Percentiles rank a stretch among this genome's conserved stretches.
Evolutionary conservation across 805 yeast species (phyloP).

Genomic region (Pichia eremophila): DNA sequence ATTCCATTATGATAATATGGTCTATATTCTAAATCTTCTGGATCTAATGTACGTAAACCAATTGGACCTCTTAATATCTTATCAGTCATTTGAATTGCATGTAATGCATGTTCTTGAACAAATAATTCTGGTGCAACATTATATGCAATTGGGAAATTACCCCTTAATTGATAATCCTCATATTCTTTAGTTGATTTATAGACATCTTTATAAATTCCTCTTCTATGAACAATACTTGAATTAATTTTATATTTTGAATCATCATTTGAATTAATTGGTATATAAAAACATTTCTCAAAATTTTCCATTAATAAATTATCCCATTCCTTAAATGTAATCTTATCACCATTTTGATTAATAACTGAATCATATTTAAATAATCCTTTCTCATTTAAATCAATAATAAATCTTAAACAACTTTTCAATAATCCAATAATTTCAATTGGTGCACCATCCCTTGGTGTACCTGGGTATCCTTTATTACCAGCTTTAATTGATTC

Average conservation of each 20-base stretch:
- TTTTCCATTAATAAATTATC: slow-evolving; percentile 54
- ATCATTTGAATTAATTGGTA: slow-evolving; percentile 57
- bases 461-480: slow-evolving; percentile 94
- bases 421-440: slow-evolving; percentile 86
- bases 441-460: slow-evolving; percentile 93
- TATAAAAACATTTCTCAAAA: slow-evolving; percentile 71
- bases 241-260: slow-evolving; percentile 59
- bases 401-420: slow-evolving; percentile 74
- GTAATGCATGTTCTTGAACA: slow-evolving; percentile 45
- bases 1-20: slow-evolving; percentile 79
- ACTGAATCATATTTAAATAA: slow-evolving; percentile 52
- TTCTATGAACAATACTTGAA: slow-evolving; percentile 60
- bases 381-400: slow-evolving; percentile 44
- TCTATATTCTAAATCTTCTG: slow-evolving; percentile 82
- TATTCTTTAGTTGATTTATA: slow-evolving; percentile 74
- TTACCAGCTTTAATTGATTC: slow-evolving; percentile 76
- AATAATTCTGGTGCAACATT: slow-evolving; percentile 93
- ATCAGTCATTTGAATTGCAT: slow-evolving; percentile 70
- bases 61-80: slow-evolving; percentile 70
- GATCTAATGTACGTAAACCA: slow-evolving; percentile 89
- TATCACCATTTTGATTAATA: slow-evolving; percentile 45
- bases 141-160: slow-evolving; percentile 89
- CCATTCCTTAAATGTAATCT: slow-evolving; percentile 60
- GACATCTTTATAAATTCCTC: slow-evolving; percentile 91
- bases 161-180: slow-evolving; percentile 89